phyloP scores from a whole-genome alignment of 306 rosid genomes.

The Cucurbita maxima region DNA sequence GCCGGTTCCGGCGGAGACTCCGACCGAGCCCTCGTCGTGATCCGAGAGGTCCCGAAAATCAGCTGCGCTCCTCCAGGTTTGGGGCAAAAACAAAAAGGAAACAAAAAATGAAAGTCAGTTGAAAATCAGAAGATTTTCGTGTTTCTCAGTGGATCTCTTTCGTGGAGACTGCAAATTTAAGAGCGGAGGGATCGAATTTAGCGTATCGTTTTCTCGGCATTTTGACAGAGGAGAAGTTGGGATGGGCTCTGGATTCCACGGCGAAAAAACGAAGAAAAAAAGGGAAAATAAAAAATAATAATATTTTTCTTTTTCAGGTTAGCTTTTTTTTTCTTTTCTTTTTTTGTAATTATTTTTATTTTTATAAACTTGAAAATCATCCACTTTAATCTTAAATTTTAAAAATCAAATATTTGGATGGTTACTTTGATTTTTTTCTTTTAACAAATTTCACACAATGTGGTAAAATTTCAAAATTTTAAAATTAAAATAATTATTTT shows the following conservation, averaged over 20 bases:
- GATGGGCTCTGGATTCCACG: slow-evolving; percentile 1
- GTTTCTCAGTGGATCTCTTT: not conserved
- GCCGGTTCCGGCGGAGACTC: not conserved
- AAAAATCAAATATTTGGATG: too few species aligned
- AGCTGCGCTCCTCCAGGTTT: not conserved
- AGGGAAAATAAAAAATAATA: not conserved
- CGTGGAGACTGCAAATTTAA: not conserved
- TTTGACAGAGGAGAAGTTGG: not conserved
- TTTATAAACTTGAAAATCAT: too few species aligned
- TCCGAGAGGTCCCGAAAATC: not conserved
- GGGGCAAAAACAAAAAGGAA: not conserved
- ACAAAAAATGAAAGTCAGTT: not conserved
- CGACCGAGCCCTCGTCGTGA: not conserved
- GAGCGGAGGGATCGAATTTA: slow-evolving; percentile 4
- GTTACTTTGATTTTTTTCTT: too few species aligned
- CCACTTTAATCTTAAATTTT: too few species aligned
- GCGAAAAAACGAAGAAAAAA: not conserved
- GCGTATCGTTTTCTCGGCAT: slow-evolving; percentile 3
- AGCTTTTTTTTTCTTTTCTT: not conserved
- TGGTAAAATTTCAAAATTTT: too few species aligned
- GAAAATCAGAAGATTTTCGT: not conserved
- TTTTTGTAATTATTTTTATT: too few species aligned
- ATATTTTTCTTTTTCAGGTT: not conserved
- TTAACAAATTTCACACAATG: too few species aligned
- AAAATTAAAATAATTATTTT: too few species aligned